These are phyloP conservation scores for Carallia brachiata DNA, from an alignment of 345 rosid species.

Conservation along the genomic window DNA sequence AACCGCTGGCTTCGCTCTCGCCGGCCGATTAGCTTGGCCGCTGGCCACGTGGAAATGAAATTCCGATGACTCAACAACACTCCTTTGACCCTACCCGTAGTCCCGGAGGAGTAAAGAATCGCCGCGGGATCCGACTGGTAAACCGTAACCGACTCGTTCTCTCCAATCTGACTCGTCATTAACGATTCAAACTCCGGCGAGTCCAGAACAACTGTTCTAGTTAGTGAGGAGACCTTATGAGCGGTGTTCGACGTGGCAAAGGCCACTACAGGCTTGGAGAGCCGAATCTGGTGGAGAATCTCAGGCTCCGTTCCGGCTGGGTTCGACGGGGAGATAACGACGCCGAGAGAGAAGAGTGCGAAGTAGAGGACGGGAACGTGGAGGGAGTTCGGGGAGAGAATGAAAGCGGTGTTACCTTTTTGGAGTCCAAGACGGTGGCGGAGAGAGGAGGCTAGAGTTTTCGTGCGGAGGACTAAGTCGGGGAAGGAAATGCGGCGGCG, in stretches of 20 bases:
- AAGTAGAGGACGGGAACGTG: conserved; percentile 49
- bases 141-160: conserved; percentile 10
- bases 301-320: conserved; percentile 43
- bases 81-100: conserved; percentile 54
- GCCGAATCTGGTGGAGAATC: conserved; percentile 35
- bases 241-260: conserved; percentile 40
- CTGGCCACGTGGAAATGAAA: conserved; percentile 29
- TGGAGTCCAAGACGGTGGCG: conserved; percentile 28
- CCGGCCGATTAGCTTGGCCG: conserved; percentile 23
- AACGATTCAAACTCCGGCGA: conserved; percentile 48
- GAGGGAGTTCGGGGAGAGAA: conserved; percentile 45
- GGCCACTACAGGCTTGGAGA: conserved; percentile 51
- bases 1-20: conserved; percentile 28
- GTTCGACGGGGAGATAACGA: conserved; percentile 47
- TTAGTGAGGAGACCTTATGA: conserved; percentile 35
- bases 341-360: conserved; percentile 56
- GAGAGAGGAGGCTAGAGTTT: conserved; percentile 35
- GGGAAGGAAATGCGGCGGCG: conserved; percentile 36
- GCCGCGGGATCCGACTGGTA: conserved; percentile 51
- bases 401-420: conserved; percentile 44
- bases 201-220: conserved; percentile 35
- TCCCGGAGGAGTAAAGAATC: conserved; percentile 65
- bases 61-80: conserved; percentile 51
- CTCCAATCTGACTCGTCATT: conserved; percentile 14
- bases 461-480: conserved; percentile 35